Percentiles rank a stretch among this genome's conserved stretches.
These are phyloP conservation scores for Allium sativum DNA, from an alignment of 106 monocot genomes.

Conservation along the genomic window DNA sequence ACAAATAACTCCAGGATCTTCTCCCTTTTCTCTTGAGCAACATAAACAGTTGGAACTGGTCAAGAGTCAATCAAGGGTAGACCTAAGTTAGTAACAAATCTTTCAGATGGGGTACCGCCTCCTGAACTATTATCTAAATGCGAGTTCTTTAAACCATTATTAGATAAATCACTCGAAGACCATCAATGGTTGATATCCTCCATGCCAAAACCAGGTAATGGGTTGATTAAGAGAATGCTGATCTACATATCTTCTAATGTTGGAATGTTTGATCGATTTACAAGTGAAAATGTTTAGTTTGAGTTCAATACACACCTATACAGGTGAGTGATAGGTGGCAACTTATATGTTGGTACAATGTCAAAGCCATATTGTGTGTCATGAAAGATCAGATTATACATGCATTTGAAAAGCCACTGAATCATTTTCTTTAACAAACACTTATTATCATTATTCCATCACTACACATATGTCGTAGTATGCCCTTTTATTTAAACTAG, in stretches of 20 bases:
- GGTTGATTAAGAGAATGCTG: slow-evolving; percentile 19
- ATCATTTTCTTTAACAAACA: too few species aligned
- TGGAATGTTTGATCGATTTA: neutral
- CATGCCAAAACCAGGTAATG: slow-evolving; percentile 27
- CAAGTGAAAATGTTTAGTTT: too few species aligned
- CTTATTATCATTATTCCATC: too few species aligned
- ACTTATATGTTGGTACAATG: too few species aligned
- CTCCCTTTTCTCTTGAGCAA: slow-evolving; percentile 27
- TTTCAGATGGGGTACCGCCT: slow-evolving; percentile 45
- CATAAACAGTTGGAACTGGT: neutral
- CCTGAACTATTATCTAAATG: slow-evolving; percentile 63
- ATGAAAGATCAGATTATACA: too few species aligned
- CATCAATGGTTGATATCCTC: slow-evolving; percentile 51
- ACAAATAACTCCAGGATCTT: slow-evolving; percentile 60
- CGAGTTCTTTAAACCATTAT: slow-evolving; percentile 77
- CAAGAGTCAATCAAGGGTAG: slow-evolving; percentile 14
- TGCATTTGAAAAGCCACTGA: too few species aligned
- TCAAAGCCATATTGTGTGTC: too few species aligned
- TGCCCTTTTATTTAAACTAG: too few species aligned
- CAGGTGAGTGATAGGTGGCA: too few species aligned
- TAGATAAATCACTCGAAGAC: slow-evolving; percentile 56
- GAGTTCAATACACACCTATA: too few species aligned
- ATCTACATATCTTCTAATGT: neutral
- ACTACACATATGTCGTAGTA: too few species aligned
- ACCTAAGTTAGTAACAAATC: slow-evolving; percentile 53